Evolutionary conservation across 768 basidiomycete genomes (phyloP).

Genomic region (Kondoa malvinella): DNA sequence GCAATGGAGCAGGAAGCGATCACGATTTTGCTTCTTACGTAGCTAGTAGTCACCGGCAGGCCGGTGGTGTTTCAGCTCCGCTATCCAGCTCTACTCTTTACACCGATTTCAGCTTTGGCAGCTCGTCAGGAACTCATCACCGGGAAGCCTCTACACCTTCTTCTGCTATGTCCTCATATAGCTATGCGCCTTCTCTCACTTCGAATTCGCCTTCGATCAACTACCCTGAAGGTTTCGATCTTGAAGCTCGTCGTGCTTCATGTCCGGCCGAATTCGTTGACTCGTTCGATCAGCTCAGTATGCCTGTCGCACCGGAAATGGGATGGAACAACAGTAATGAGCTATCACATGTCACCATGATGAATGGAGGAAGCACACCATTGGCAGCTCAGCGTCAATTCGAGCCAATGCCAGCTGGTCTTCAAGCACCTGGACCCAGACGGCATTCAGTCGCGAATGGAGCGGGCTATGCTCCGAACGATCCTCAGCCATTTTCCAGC

Average conservation of each 20-base stretch:
- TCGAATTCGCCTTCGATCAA: background rate
- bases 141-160: background rate
- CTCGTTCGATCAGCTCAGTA: background rate
- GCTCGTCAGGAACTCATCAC: background rate
- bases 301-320: background rate
- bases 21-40: background rate
- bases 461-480: background rate
- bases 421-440: background rate
- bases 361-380: background rate
- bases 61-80: background rate
- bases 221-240: background rate
- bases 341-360: background rate
- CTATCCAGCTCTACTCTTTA: background rate
- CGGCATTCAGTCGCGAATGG: background rate
- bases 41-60: background rate
- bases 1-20: background rate
- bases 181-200: background rate
- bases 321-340: background rate
- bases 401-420: background rate
- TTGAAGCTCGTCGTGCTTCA: background rate
- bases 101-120: background rate
- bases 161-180: background rate
- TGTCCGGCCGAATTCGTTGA: constrained; percentile 6
- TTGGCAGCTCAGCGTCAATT: background rate
- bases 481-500: background rate